A percentile compares a stretch with the other conserved stretches of the same genome.
phyloP scores from a whole-genome alignment of 2,329 filamentous ascomycete genomes.

The Aotearoamyces nothofagi region DNA sequence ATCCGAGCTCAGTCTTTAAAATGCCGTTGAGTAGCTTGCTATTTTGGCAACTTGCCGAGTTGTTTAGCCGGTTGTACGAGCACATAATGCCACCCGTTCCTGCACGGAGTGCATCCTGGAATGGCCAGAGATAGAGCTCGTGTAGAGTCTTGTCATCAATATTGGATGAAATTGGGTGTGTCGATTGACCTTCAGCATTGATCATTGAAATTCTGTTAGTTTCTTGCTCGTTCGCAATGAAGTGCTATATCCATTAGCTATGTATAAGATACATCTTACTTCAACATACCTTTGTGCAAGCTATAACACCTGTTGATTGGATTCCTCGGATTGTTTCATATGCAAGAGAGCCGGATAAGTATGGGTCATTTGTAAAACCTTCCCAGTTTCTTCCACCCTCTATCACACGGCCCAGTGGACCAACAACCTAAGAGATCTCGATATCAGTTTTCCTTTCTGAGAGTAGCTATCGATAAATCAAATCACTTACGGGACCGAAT shows the following conservation, averaged over 20 bases:
- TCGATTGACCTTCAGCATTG: constrained; percentile 28
- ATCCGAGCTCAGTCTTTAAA: constrained; percentile 72
- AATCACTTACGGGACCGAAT: constrained; percentile 39
- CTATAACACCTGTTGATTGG: constrained; percentile 63
- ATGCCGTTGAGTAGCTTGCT: constrained; percentile 67
- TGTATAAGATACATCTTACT: too few relatives aligned
- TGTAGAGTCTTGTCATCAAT: constrained; percentile 63
- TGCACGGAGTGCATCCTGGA: constrained; percentile 62
- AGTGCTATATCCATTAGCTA: too few relatives aligned
- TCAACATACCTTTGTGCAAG: constrained; percentile 63
- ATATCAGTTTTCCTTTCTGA: too few relatives aligned
- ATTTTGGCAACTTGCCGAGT: constrained; percentile 55
- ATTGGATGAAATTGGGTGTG: constrained; percentile 50
- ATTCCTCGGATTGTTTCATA: constrained; percentile 60
- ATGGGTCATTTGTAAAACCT: constrained; percentile 39
- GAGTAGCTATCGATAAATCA: not conserved
- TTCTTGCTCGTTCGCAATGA: constrained; percentile 70
- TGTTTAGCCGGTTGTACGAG: constrained; percentile 60
- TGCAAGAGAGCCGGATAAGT: constrained; percentile 56
- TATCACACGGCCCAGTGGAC: constrained; percentile 50
- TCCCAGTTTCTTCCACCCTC: constrained; percentile 60
- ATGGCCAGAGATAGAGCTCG: constrained; percentile 75
- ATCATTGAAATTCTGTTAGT: constrained; percentile 30
- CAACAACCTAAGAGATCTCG: too few relatives aligned
- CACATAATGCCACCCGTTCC: constrained; percentile 74